Conservation (phyloP, 768 basidiomycete species). For the Tylopilus sp. region DNA sequence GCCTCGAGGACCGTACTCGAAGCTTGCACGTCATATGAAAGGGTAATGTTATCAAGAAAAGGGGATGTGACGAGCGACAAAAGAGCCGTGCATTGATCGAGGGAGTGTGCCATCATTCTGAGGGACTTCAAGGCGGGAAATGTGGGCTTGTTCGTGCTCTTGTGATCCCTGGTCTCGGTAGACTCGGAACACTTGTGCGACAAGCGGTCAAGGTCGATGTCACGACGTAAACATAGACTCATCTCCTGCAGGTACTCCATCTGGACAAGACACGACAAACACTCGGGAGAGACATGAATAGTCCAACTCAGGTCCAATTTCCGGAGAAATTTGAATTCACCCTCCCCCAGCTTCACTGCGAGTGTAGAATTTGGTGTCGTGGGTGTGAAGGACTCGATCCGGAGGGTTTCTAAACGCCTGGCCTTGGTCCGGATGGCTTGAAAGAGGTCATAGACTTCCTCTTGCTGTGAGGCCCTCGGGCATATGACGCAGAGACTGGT, state of each 20-base stretch:
- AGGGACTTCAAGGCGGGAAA: conserved; percentile 25
- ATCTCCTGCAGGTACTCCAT: conserved; percentile 26
- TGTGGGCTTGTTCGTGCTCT: not conserved
- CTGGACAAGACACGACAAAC: conserved; percentile 16
- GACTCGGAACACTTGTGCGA: conserved; percentile 4
- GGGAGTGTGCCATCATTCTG: conserved; percentile 23
- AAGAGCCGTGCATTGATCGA: conserved; percentile 28
- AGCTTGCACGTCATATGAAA: conserved; percentile 29
- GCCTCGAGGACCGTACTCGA: conserved; percentile 15
- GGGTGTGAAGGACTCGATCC: conserved; percentile 23
- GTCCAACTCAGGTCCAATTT: conserved; percentile 24
- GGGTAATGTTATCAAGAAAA: conserved; percentile 18
- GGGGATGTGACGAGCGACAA: conserved; percentile 24
- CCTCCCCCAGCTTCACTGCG: conserved; percentile 14
- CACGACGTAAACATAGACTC: conserved; percentile 14
- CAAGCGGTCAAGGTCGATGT: conserved; percentile 18
- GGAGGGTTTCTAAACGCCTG: conserved; percentile 14
- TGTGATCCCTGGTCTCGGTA: not conserved
- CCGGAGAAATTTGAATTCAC: conserved; percentile 20
- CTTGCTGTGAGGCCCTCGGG: conserved; percentile 18
- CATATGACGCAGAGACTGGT: conserved; percentile 22
- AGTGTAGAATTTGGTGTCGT: conserved; percentile 6
- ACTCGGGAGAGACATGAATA: conserved; percentile 24
- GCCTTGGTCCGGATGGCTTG: conserved; percentile 23
- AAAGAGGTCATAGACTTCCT: conserved; percentile 21